These are phyloP conservation scores for Mycena indigotica DNA, from an alignment of 768 basidiomycete genomes.

Conservation along the genomic window DNA sequence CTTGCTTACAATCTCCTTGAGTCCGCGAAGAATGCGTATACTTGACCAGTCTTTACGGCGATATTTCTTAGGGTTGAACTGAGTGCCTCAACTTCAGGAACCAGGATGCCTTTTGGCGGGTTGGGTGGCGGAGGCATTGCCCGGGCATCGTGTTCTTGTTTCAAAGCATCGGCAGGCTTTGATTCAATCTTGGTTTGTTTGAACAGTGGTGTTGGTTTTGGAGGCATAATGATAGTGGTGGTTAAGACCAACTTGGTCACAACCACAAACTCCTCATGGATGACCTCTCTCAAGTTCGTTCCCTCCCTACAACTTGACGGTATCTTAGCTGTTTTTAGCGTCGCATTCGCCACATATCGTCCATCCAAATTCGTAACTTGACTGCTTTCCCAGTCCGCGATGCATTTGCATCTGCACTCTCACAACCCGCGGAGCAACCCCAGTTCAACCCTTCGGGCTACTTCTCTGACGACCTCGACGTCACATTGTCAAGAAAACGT, in stretches of 20 bases:
- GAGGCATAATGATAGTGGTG: slow-evolving; percentile 42
- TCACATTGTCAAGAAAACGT: slow-evolving; percentile 59
- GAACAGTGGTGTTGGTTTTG: slow-evolving; percentile 42
- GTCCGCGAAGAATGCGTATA: slow-evolving; percentile 71
- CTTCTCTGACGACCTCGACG: slow-evolving; percentile 71
- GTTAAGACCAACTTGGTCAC: slow-evolving; percentile 1
- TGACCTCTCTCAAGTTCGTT: slow-evolving; percentile 10
- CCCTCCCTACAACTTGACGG: slow-evolving; percentile 4
- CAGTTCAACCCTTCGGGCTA: slow-evolving; percentile 61
- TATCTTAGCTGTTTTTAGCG: slow-evolving; percentile 42
- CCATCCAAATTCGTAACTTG: slow-evolving; percentile 76
- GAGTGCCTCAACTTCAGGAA: slow-evolving; percentile 67
- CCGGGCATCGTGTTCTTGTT: slow-evolving; percentile 34
- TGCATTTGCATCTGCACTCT: slow-evolving; percentile 71
- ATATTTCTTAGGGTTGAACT: slow-evolving; percentile 64
- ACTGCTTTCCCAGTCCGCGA: slow-evolving; percentile 86
- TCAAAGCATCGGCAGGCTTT: slow-evolving; percentile 26
- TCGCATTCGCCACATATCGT: slow-evolving; percentile 72
- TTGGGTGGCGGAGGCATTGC: slow-evolving; percentile 60
- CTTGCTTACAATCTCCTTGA: slow-evolving; percentile 63
- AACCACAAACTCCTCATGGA: background rate
- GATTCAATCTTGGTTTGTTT: slow-evolving; percentile 31
- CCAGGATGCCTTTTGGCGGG: slow-evolving; percentile 51
- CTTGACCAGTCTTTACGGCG: slow-evolving; percentile 69
- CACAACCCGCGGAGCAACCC: slow-evolving; percentile 63